phyloP scores from a whole-genome alignment of 192 early-diverging fungal genomes.

The Linnemannia elongata region DNA sequence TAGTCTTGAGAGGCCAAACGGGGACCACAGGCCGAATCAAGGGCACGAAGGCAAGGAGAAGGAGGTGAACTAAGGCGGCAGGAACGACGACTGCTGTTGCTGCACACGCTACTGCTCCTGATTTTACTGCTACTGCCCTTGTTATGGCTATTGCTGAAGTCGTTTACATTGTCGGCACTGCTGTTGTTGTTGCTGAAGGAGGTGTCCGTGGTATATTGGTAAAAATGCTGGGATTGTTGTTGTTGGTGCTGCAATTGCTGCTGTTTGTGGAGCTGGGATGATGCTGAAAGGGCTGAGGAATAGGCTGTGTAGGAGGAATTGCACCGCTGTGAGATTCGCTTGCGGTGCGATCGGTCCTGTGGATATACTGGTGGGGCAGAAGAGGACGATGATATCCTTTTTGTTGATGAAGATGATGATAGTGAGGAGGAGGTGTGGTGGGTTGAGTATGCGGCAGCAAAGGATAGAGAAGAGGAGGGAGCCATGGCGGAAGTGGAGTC shows the following conservation, averaged over 20 bases:
- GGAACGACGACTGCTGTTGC: conserved; percentile 11
- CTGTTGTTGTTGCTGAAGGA: background rate
- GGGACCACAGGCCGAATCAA: conserved; percentile 37
- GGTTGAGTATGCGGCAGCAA: background rate
- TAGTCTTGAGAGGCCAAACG: conserved; percentile 27
- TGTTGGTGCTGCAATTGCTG: conserved; percentile 20
- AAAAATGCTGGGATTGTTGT: conserved; percentile 2
- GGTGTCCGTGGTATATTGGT: conserved; percentile 8
- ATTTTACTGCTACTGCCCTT: conserved; percentile 9
- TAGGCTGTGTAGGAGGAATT: conserved; percentile 39
- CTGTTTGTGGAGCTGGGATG: conserved; percentile 37
- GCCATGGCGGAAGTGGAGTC: background rate
- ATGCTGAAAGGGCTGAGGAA: conserved; percentile 44
- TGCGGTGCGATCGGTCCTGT: conserved; percentile 25
- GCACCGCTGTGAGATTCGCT: conserved; percentile 37
- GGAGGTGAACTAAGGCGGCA: conserved; percentile 29
- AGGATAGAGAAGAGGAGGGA: background rate
- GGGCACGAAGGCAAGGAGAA: conserved; percentile 45
- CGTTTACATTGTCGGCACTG: conserved; percentile 4
- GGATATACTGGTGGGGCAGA: conserved; percentile 28
- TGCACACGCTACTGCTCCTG: conserved; percentile 15
- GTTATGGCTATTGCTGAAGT: conserved; percentile 1
- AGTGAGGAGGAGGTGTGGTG: background rate
- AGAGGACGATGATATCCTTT: background rate
- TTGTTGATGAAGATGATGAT: background rate